A percentile compares a stretch with the other conserved stretches of the same genome.
These are phyloP conservation scores for Ascochyta viciae-villosae DNA, from an alignment of 2,329 filamentous ascomycete genomes.

Conservation along the genomic window DNA sequence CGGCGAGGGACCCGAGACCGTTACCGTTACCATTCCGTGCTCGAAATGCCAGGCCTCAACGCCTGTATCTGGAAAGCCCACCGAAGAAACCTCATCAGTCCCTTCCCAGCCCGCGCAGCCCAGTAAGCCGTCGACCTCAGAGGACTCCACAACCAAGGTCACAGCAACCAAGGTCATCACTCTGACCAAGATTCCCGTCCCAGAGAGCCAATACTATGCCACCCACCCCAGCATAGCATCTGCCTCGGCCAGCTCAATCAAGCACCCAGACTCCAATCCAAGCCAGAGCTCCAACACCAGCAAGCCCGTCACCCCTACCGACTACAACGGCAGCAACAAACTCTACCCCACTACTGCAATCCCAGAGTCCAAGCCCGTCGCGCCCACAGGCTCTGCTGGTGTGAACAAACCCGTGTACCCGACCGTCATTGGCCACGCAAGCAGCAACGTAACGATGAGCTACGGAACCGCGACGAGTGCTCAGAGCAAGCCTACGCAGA, in stretches of 20 bases:
- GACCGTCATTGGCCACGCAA: not conserved
- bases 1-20: slow-evolving; percentile 32
- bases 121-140: slow-evolving; percentile 6
- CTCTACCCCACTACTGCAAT: slow-evolving; percentile 4
- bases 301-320: slow-evolving; percentile 7
- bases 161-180: slow-evolving; percentile 28
- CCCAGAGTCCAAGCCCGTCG: not conserved
- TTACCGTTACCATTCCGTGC: slow-evolving; percentile 35
- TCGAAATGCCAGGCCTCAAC: slow-evolving; percentile 16
- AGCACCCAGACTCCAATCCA: slow-evolving; percentile 10
- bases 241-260: slow-evolving; percentile 5
- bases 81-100: not conserved
- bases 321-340: not conserved
- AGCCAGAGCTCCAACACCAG: not conserved
- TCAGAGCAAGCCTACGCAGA: slow-evolving; percentile 19
- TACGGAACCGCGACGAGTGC: slow-evolving; percentile 11
- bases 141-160: slow-evolving; percentile 13
- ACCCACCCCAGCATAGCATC: slow-evolving; percentile 6
- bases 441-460: slow-evolving; percentile 19
- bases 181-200: slow-evolving; percentile 25
- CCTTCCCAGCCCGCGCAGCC: slow-evolving; percentile 4
- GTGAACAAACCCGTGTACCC: not conserved
- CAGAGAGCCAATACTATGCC: slow-evolving; percentile 18
- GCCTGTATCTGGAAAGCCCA: slow-evolving; percentile 5
- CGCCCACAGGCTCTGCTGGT: not conserved